phyloP scores from a whole-genome alignment of 1,284 basidiomycete species.

The Neolentinus lepideus region DNA sequence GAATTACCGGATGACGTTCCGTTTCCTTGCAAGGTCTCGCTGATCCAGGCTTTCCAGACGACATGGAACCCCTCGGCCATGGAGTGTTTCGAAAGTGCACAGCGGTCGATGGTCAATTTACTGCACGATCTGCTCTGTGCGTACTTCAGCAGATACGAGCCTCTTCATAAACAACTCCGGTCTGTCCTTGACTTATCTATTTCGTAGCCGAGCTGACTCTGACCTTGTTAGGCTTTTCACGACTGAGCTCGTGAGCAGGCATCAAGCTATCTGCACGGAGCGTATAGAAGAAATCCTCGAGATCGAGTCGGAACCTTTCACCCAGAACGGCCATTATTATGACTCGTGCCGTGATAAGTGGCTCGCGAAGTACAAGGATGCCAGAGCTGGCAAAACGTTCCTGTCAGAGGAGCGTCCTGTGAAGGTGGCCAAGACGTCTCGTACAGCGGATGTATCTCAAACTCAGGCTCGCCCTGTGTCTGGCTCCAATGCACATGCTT shows the following conservation, averaged over 20 bases:
- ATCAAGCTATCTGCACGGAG: constrained; percentile 13
- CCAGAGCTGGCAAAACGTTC: constrained; percentile 11
- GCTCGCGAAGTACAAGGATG: constrained; percentile 26
- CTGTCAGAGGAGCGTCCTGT: neutral
- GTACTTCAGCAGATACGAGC: constrained; percentile 23
- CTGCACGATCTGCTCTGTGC: constrained; percentile 15
- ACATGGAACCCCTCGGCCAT: constrained; percentile 22
- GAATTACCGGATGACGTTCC: constrained; percentile 28
- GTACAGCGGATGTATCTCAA: neutral
- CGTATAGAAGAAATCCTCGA: constrained; percentile 22
- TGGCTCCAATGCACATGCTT: neutral
- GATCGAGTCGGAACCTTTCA: constrained; percentile 28
- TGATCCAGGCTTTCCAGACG: constrained; percentile 21
- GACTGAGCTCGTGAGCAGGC: constrained; percentile 17
- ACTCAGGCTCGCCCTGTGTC: too few relatives aligned
- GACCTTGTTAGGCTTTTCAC: constrained; percentile 15
- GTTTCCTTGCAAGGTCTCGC: constrained; percentile 21
- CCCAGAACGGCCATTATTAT: constrained; percentile 33
- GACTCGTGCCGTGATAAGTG: constrained; percentile 23
- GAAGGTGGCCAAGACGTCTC: neutral
- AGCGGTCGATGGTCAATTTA: constrained; percentile 11
- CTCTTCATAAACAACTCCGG: constrained; percentile 21
- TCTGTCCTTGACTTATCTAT: constrained; percentile 10
- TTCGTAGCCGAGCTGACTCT: neutral
- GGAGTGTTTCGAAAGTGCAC: constrained; percentile 24